phyloP scores from a whole-genome alignment of 768 basidiomycete species.

The Xerocomellus dryophilus region DNA sequence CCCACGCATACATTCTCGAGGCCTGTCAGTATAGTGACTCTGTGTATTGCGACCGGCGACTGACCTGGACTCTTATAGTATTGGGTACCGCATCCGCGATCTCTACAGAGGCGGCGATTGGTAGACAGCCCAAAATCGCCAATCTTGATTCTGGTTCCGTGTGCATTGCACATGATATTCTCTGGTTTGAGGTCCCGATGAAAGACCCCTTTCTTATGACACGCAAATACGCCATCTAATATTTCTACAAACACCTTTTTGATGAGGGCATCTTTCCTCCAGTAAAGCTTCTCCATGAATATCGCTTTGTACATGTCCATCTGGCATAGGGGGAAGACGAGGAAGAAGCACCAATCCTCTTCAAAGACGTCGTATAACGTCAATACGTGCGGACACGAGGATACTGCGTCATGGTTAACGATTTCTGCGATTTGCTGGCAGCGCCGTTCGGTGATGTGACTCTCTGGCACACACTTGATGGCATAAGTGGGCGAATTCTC shows the following conservation, averaged over 20 bases:
- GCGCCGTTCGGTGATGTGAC: constrained; percentile 47
- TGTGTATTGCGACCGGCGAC: constrained; percentile 18
- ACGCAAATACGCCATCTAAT: constrained; percentile 72
- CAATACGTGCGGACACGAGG: constrained; percentile 53
- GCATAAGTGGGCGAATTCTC: constrained; percentile 48
- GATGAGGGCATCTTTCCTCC: constrained; percentile 59
- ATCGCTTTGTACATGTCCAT: constrained; percentile 63
- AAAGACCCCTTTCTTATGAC: constrained; percentile 66
- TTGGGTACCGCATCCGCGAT: constrained; percentile 62
- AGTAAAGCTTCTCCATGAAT: constrained; percentile 51
- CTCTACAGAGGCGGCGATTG: constrained; percentile 38
- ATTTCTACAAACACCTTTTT: constrained; percentile 69
- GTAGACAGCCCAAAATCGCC: constrained; percentile 79
- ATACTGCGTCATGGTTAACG: constrained; percentile 45
- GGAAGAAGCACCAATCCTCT: constrained; percentile 58
- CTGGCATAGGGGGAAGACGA: constrained; percentile 57
- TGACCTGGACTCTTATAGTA: constrained; percentile 75
- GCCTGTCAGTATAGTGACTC: constrained; percentile 3
- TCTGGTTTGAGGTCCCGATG: constrained; percentile 91
- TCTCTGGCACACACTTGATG: constrained; percentile 69
- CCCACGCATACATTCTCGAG: constrained; percentile 55
- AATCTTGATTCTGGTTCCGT: constrained; percentile 53
- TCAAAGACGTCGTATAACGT: constrained; percentile 60
- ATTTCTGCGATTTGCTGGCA: constrained; percentile 70
- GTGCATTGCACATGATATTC: constrained; percentile 63